Conservation (phyloP, 306 rosid species). For the Canavalia gladiata region DNA sequence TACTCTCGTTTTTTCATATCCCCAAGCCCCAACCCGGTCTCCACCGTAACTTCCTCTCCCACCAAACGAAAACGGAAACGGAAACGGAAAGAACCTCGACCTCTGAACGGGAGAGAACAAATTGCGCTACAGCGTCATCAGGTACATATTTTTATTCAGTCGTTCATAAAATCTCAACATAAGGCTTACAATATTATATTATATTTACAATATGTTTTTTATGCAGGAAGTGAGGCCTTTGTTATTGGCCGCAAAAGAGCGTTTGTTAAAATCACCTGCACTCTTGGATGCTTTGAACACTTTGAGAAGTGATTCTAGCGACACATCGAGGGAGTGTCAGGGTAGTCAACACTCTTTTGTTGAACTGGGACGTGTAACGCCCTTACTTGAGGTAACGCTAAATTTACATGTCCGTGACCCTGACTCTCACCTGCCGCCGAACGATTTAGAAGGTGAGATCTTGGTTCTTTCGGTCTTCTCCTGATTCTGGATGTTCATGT, state of each 20-base stretch:
- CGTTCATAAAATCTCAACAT: too few relatives aligned
- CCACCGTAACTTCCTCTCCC: constrained; percentile 47
- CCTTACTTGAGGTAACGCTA: constrained; percentile 69
- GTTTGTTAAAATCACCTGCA: constrained; percentile 60
- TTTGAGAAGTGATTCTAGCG: constrained; percentile 55
- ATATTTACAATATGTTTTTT: background rate
- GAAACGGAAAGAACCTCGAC: constrained; percentile 52
- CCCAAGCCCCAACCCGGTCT: constrained; percentile 31
- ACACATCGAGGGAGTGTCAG: constrained; percentile 33
- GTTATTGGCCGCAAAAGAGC: constrained; percentile 69
- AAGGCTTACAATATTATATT: background rate
- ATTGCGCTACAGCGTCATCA: constrained; percentile 79
- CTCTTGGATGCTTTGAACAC: constrained; percentile 63
- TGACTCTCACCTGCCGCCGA: constrained; percentile 29
- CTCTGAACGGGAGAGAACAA: constrained; percentile 78
- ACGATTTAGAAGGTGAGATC: constrained; percentile 61
- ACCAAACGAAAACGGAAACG: constrained; percentile 73
- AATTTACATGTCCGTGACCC: constrained; percentile 42
- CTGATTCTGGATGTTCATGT: constrained; percentile 7
- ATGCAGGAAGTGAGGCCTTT: constrained; percentile 77
- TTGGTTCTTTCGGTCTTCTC: background rate
- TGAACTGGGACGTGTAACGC: constrained; percentile 67
- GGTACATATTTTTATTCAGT: constrained; percentile 45
- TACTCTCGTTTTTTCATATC: constrained; percentile 73
- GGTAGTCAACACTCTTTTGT: constrained; percentile 59